Evolutionary conservation across 305 asterid species (phyloP), one percentile per base, ranked within the genome.

Genomic region (Rubia balearica): DNA sequence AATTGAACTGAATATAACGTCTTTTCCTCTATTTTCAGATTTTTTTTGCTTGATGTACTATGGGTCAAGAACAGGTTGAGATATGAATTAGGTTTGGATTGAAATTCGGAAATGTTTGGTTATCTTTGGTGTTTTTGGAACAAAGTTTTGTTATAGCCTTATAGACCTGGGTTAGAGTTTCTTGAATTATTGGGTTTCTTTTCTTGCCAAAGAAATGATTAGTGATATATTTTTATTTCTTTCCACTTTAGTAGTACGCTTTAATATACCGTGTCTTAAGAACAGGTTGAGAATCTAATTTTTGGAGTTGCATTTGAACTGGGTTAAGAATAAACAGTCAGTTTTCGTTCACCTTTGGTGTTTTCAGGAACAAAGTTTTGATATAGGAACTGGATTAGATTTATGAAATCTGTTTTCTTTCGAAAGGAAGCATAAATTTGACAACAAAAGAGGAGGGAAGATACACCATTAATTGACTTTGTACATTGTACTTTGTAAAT

Each of bases 301-400:
- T 72, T 69, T 17, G 43, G 53, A 33, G 51, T 10, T 65, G 69
- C 66, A 21, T 27, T 72, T 14, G 64, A 65, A 43, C 65, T 79
- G 80, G 71, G 66, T 38, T 72, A 81, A 0, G 19, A 49, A 8
- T 56, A 60, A 61, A 36, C 69, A 30, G 61, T 12, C 11, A 14
- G 30, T 10, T 30, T 68, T 57, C 5, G 8, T 21, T 74, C 74
- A 76, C 73, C 68, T 53, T 51, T 53, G 78, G 53, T 71, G 66
- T 75, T 79, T 91, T 75, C 95, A 91, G 96, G 90, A 91, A 81
- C 89, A 89, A 91, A 81, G 96, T 91, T 81, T 83, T 88, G 88
- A 91, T 91, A 78, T 91, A 86, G 87, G 41, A 19, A 74, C 61
- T 43, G 65, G 61, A 62, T 70, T 63, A 70, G 67, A 70, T 70